phyloP scores from a whole-genome alignment of 2,329 filamentous ascomycete species.

The Alternaria triticina region DNA sequence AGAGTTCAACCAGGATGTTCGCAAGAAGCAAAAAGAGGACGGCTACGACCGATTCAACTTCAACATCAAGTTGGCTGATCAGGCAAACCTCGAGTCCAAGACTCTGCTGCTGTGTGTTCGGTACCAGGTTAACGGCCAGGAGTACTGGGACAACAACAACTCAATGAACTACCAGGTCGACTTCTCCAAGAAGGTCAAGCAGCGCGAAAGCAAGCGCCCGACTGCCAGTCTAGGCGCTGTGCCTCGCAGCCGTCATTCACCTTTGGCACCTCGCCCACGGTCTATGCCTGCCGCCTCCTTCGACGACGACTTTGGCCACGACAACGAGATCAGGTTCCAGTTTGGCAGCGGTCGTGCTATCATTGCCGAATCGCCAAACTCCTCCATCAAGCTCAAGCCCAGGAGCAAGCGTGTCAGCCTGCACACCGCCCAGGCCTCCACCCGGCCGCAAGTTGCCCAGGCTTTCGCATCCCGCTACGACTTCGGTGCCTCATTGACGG shows the following conservation, averaged over 20 bases:
- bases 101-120: conserved; percentile 91
- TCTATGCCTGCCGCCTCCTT: conserved; percentile 59
- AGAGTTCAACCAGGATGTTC: conserved; percentile 84
- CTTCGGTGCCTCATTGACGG: conserved; percentile 88
- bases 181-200: conserved; percentile 79
- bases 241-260: conserved; percentile 57
- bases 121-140: conserved; percentile 81
- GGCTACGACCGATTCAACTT: conserved; percentile 91
- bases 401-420: conserved; percentile 67
- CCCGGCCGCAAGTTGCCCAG: conserved; percentile 63
- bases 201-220: conserved; percentile 52
- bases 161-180: conserved; percentile 90
- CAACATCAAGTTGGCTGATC: conserved; percentile 89
- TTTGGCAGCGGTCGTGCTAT: conserved; percentile 50
- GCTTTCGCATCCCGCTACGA: conserved; percentile 94
- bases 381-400: conserved; percentile 72
- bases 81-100: conserved; percentile 89
- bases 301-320: conserved; percentile 73
- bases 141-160: conserved; percentile 95
- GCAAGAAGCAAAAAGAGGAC: conserved; percentile 67
- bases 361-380: conserved; percentile 65
- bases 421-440: conserved; percentile 62
- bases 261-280: conserved; percentile 54
- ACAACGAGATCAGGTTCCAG: conserved; percentile 57
- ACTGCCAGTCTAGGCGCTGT: conserved; percentile 59